These are phyloP conservation scores for Globisporangium canariense DNA, from an alignment of 352 stramenopile genomes.

Conservation along the genomic window DNA sequence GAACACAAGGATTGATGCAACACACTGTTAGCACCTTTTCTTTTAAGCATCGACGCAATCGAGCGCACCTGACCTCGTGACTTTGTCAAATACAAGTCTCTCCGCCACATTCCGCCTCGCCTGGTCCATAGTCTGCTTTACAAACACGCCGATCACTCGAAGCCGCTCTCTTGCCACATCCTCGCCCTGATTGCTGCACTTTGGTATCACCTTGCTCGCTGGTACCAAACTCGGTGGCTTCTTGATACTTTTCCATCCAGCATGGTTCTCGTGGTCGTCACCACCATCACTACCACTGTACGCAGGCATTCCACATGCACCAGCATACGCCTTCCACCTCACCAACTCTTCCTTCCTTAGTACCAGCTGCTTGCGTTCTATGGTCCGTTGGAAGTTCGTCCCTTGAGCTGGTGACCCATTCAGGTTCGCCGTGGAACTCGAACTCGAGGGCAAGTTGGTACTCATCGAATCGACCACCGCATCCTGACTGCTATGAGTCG, in stretches of 20 bases:
- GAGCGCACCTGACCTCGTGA: neutral
- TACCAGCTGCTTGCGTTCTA: conserved; percentile 15
- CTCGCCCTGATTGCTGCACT: conserved; percentile 1
- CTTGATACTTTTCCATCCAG: neutral
- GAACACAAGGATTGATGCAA: neutral
- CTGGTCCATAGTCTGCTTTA: neutral
- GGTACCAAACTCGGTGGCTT: neutral
- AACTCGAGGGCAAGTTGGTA: neutral
- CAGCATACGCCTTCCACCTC: conserved; percentile 7
- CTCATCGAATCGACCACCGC: neutral
- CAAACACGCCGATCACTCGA: conserved; percentile 1
- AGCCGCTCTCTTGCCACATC: neutral
- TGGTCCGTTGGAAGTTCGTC: conserved; percentile 11
- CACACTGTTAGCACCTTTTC: neutral
- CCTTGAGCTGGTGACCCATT: neutral
- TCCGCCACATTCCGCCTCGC: neutral
- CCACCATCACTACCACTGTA: no score
- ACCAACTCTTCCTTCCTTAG: conserved; percentile 8
- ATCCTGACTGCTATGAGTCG: conserved; percentile 28
- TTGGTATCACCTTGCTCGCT: neutral
- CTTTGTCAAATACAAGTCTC: neutral
- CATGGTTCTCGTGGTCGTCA: neutral
- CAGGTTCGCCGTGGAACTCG: neutral
- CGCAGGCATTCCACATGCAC: conserved; percentile 3
- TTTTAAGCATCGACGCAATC: neutral